Conservation (phyloP, 192 early-diverging fungal species). For the Mortierella hygrophila region DNA sequence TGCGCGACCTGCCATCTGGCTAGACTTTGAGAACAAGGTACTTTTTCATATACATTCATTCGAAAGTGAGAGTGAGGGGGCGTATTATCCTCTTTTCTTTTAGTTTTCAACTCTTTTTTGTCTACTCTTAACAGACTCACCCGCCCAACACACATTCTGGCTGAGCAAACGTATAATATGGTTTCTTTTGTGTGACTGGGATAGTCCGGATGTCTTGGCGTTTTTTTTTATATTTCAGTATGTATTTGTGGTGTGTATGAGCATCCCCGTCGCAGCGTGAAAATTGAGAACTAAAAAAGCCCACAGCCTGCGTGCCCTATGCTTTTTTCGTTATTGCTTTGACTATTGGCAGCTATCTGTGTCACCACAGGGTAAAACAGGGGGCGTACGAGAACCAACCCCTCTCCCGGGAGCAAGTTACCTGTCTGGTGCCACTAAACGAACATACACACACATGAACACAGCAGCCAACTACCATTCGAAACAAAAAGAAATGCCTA, state of each 20-base stretch:
- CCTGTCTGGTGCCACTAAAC: neutral
- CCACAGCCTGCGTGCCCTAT: neutral
- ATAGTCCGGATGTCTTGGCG: neutral
- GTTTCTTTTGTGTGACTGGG: neutral
- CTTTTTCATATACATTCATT: neutral
- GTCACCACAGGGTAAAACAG: neutral
- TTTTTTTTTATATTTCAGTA: neutral
- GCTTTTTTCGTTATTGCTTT: too few relatives aligned
- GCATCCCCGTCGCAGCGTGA: neutral
- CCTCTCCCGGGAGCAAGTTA: neutral
- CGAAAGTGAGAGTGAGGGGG: neutral
- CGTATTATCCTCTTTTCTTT: neutral
- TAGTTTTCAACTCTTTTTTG: neutral
- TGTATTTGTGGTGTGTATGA: neutral
- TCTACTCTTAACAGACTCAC: neutral
- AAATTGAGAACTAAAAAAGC: neutral
- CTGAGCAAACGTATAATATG: neutral
- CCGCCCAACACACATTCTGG: neutral
- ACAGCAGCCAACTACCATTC: neutral
- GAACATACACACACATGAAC: neutral
- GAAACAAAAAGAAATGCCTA: neutral
- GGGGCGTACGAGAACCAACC: neutral
- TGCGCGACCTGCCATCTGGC: conserved; percentile 30
- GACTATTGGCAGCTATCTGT: neutral
- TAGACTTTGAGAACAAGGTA: conserved; percentile 51